Conservation (phyloP, 768 basidiomycete species). For the Psilocybe cubensis region DNA sequence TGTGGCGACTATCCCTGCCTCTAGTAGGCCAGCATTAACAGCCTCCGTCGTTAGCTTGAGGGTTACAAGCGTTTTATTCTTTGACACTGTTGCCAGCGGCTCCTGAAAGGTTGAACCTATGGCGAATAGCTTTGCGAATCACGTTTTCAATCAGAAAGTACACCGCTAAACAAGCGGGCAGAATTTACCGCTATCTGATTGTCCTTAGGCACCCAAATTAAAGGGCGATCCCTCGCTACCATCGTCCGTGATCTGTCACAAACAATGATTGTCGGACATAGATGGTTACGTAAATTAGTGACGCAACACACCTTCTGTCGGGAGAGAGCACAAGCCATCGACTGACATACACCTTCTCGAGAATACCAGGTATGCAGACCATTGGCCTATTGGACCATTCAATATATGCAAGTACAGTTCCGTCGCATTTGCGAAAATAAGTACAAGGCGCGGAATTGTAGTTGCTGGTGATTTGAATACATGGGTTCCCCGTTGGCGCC, state of each 20-base stretch:
- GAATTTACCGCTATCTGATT: conserved; percentile 1
- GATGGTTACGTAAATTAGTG: background rate
- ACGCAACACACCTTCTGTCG: background rate
- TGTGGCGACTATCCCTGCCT: conserved; percentile 7
- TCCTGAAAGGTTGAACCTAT: background rate
- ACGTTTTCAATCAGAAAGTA: background rate
- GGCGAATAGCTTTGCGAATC: conserved; percentile 3
- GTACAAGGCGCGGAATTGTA: conserved; percentile 4
- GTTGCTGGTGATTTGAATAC: conserved; percentile 7
- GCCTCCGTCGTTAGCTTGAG: conserved; percentile 9
- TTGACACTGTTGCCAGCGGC: conserved; percentile 1
- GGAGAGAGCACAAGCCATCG: conserved; percentile 8
- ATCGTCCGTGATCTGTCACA: conserved; percentile 1
- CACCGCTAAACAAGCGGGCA: background rate
- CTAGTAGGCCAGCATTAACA: conserved; percentile 4
- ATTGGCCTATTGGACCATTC: conserved; percentile 8
- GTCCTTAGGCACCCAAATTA: conserved; percentile 3
- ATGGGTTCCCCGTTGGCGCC: conserved; percentile 1
- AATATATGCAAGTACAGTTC: conserved; percentile 4
- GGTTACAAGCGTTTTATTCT: conserved; percentile 1
- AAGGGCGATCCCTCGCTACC: background rate
- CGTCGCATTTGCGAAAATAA: conserved; percentile 11
- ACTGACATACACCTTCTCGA: background rate
- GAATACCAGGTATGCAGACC: background rate
- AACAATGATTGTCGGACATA: background rate